Evolutionary conservation across 2,329 filamentous ascomycete species (phyloP).

Genomic region (Talaromyces sp.): DNA sequence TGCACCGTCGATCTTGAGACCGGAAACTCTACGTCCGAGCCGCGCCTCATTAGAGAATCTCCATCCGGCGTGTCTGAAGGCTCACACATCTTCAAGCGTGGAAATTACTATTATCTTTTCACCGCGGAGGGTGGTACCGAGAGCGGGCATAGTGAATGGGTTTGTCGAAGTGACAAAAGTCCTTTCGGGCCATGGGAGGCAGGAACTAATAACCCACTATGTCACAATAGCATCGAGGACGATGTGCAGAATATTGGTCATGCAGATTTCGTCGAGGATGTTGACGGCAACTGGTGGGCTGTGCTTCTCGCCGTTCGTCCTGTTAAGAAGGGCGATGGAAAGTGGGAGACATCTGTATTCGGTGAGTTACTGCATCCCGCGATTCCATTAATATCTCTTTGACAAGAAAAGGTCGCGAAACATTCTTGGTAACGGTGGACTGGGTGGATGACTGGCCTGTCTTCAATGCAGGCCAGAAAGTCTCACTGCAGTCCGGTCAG

Average conservation of each 20-base stretch:
- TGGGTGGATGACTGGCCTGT: conserved; percentile 48
- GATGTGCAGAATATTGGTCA: conserved; percentile 50
- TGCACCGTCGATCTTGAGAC: conserved; percentile 32
- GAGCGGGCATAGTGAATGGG: conserved; percentile 59
- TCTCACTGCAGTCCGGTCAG: conserved; percentile 33
- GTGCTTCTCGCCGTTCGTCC: conserved; percentile 48
- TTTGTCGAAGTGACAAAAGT: conserved; percentile 51
- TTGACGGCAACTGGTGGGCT: conserved; percentile 47
- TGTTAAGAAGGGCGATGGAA: conserved; percentile 18
- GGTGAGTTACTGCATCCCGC: conserved; percentile 27
- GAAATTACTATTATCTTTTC: conserved; percentile 53
- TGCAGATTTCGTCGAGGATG: conserved; percentile 48
- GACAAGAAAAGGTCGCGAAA: conserved; percentile 44
- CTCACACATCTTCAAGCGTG: conserved; percentile 53
- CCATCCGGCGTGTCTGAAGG: conserved; percentile 48
- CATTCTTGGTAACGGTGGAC: conserved; percentile 49
- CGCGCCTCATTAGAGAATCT: conserved; percentile 45
- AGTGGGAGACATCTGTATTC: conserved; percentile 40
- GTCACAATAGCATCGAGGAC: conserved; percentile 35
- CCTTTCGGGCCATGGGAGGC: conserved; percentile 61
- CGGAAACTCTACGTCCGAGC: conserved; percentile 29
- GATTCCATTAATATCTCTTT: neutral
- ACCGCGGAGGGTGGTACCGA: conserved; percentile 57
- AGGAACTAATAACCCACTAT: neutral
- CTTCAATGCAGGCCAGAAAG: conserved; percentile 38